Evolutionary conservation across 2,329 filamentous ascomycete genomes (phyloP).

Genomic region (Emmonsia crescens): DNA sequence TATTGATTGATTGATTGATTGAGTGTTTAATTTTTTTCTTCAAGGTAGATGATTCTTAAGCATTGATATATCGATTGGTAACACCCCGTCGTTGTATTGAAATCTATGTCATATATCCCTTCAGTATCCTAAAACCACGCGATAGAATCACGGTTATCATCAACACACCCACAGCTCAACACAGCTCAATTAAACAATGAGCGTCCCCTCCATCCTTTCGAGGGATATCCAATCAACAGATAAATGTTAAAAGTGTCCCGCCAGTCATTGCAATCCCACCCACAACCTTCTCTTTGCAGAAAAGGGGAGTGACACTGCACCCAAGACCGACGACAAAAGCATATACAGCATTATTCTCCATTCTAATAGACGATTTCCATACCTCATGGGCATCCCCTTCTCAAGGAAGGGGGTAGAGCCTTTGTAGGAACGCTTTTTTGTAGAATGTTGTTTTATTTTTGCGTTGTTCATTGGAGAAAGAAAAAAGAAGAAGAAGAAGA

Average conservation of each 20-base stretch:
- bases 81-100: too few species aligned
- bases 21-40: too few species aligned
- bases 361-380: conserved; percentile 49
- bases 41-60: too few species aligned
- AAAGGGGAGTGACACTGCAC: conserved; percentile 43
- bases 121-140: too few species aligned
- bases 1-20: not conserved
- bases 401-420: too few species aligned
- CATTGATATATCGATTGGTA: too few species aligned
- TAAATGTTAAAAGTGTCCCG: conserved; percentile 33
- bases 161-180: too few species aligned
- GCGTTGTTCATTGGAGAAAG: conserved; percentile 46
- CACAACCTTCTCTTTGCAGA: conserved; percentile 24
- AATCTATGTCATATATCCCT: too few species aligned
- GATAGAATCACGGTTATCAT: too few species aligned
- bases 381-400: conserved; percentile 43
- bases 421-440: conserved; percentile 48
- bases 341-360: conserved; percentile 36
- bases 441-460: conserved; percentile 46
- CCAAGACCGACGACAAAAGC: conserved; percentile 40
- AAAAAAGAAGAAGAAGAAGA: conserved; percentile 19
- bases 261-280: conserved; percentile 51
- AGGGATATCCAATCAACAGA: not conserved
- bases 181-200: too few species aligned
- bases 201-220: not conserved